Evolutionary conservation across 2,329 filamentous ascomycete species (phyloP).

Genomic region (Aspergillus viridinutans): DNA sequence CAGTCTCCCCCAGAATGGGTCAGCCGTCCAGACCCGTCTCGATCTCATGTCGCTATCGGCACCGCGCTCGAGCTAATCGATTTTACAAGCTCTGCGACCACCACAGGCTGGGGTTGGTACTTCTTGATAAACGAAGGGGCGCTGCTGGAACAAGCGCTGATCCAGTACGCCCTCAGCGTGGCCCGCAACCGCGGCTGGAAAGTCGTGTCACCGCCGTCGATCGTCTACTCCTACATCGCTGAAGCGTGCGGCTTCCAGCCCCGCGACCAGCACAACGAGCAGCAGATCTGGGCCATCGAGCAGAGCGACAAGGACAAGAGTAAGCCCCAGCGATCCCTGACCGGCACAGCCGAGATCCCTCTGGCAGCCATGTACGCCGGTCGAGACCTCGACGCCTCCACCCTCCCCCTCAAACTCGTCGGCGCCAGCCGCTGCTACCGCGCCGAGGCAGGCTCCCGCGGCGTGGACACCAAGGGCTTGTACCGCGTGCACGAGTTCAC

Average conservation of each 20-base stretch:
- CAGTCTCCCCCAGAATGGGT: constrained; percentile 35
- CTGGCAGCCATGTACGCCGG: constrained; percentile 86
- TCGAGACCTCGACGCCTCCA: constrained; percentile 57
- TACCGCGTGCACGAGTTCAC: constrained; percentile 98
- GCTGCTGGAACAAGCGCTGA: constrained; percentile 86
- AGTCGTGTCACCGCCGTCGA: constrained; percentile 75
- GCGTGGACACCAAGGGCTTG: constrained; percentile 85
- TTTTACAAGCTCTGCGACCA: constrained; percentile 74
- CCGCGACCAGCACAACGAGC: constrained; percentile 82
- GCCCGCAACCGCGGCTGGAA: constrained; percentile 73
- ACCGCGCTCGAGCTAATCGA: constrained; percentile 83
- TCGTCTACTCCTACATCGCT: constrained; percentile 90
- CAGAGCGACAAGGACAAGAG: constrained; percentile 61
- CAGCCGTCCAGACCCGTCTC: constrained; percentile 22
- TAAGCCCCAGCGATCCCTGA: constrained; percentile 69
- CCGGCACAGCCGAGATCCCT: constrained; percentile 91
- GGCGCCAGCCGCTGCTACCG: constrained; percentile 91
- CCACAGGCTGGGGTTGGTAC: constrained; percentile 97
- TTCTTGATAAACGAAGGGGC: constrained; percentile 89
- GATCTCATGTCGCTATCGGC: constrained; percentile 83
- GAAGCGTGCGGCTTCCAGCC: constrained; percentile 92
- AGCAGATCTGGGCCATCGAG: constrained; percentile 80
- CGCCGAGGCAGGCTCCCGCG: constrained; percentile 86
- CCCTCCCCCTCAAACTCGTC: constrained; percentile 73
- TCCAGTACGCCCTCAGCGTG: constrained; percentile 76